phyloP scores from a whole-genome alignment of 2,329 filamentous ascomycete species.

The Claviceps fusiformis region DNA sequence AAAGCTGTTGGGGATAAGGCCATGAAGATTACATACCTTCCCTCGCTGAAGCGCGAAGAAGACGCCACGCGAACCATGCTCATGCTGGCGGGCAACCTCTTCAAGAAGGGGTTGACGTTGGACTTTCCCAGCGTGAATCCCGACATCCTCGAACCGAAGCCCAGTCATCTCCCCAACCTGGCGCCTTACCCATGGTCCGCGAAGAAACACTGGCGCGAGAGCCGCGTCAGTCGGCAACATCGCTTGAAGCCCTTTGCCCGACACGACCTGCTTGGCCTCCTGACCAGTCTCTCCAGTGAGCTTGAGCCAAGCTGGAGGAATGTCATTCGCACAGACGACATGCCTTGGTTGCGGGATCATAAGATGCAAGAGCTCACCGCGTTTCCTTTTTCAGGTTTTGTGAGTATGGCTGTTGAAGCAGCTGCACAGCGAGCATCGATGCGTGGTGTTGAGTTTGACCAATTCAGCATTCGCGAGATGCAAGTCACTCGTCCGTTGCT shows the following conservation, averaged over 20 bases:
- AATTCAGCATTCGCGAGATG: constrained; percentile 3
- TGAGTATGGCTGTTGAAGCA: constrained; percentile 38
- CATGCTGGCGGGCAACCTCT: constrained; percentile 27
- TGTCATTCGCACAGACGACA: constrained; percentile 30
- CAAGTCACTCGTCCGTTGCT: constrained; percentile 3
- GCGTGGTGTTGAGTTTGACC: constrained; percentile 7
- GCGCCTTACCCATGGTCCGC: constrained; percentile 35
- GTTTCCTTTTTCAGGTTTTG: constrained; percentile 39
- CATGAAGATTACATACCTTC: not conserved
- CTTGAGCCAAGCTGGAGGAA: constrained; percentile 36
- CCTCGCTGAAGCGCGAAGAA: not conserved
- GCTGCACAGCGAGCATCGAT: constrained; percentile 21
- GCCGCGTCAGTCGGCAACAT: constrained; percentile 27
- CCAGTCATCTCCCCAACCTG: constrained; percentile 26
- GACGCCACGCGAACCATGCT: not conserved
- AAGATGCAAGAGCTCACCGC: constrained; percentile 41
- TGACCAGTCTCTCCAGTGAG: constrained; percentile 31
- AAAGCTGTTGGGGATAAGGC: constrained; percentile 5
- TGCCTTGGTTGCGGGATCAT: constrained; percentile 47
- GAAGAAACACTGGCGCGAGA: constrained; percentile 34
- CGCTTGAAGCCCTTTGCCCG: constrained; percentile 25
- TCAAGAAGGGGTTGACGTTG: not conserved
- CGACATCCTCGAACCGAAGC: constrained; percentile 10
- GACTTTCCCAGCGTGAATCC: constrained; percentile 19
- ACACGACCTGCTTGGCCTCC: constrained; percentile 32